Conservation (phyloP, 768 basidiomycete genomes). For the Trametes maxima region DNA sequence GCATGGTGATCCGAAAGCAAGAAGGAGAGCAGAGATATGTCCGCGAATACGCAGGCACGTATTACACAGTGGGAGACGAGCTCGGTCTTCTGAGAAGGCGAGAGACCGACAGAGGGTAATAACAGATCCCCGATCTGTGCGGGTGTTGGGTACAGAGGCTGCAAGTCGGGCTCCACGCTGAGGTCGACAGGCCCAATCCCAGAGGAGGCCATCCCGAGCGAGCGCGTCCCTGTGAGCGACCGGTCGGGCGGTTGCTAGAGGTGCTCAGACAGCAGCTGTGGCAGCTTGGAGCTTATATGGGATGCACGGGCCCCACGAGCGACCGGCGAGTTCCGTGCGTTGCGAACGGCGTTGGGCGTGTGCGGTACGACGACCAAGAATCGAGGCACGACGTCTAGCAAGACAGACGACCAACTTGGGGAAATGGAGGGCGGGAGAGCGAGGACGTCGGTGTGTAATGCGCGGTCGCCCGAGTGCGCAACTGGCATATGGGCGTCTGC, state of each 20-base stretch:
- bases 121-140: conserved; percentile 63
- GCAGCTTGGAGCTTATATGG: not conserved
- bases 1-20: conserved; percentile 70
- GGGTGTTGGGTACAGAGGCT: conserved; percentile 75
- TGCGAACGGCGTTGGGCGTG: not conserved
- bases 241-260: conserved; percentile 11
- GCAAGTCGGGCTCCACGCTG: conserved; percentile 76
- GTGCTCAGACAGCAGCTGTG: not conserved
- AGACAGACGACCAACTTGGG: not conserved
- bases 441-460: not conserved
- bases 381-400: not conserved
- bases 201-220: conserved; percentile 34
- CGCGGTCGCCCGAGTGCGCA: not conserved
- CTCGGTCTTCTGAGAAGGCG: conserved; percentile 64
- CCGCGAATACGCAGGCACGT: conserved; percentile 79
- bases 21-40: conserved; percentile 69
- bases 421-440: not conserved
- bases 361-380: not conserved
- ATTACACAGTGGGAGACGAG: conserved; percentile 74
- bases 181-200: conserved; percentile 50
- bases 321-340: conserved; percentile 6
- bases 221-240: conserved; percentile 5
- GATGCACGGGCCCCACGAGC: not conserved
- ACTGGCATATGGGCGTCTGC: conserved; percentile 13
- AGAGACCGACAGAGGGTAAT: conserved; percentile 66